Evolutionary conservation across 2,329 filamentous ascomycete genomes (phyloP), one percentile per base, ranked within the genome.

Genomic region (Calonectria montana): DNA sequence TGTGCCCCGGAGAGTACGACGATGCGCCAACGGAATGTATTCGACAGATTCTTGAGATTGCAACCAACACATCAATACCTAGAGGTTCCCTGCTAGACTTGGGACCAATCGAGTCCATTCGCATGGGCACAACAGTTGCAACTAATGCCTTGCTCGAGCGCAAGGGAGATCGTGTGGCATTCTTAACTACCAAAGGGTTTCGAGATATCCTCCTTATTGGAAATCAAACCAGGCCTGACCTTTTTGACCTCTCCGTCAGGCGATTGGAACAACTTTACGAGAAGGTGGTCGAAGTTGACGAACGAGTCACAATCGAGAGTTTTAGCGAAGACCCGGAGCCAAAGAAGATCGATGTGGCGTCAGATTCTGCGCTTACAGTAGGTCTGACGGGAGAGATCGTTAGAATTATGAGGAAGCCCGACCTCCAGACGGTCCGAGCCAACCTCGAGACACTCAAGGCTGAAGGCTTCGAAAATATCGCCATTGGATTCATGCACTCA

Each of bases 121-220:
- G 93, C 25, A 94, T 94, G 92, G 93, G 93, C n/a, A 95, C 93
- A 0, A 95, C 93, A 0, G 93, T 95, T 2, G 93, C 93, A 1
- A 95, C 93, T 0, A 95, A 95, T 81, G 93, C 93, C 1, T 83
- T 95, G n/a, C 84, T 95, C 1, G 93, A 95, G 79, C 85, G 93
- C 47, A 94, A 94, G 80, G 93, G 93, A 27, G 92, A 94, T 76
- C 88, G 88, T 45, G 92, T 93, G 74, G 93, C 92, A 0, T 87
- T 95, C 77, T 86, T 95, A 2, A 91, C 93, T 0, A 94, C 92
- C 2, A 91, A 90, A 68, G 93, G 93, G 0, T 94, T 95, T 84
- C 90, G 91, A 73, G 93, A 95, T 78, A 91, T 92, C 74, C 84
- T 94, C 5, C 87, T 89, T 31, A 95, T 95, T 76, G 93, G 93